Evolutionary conservation across 257 asterid species (phyloP).

Genomic region (Gentiana macrophylla): DNA sequence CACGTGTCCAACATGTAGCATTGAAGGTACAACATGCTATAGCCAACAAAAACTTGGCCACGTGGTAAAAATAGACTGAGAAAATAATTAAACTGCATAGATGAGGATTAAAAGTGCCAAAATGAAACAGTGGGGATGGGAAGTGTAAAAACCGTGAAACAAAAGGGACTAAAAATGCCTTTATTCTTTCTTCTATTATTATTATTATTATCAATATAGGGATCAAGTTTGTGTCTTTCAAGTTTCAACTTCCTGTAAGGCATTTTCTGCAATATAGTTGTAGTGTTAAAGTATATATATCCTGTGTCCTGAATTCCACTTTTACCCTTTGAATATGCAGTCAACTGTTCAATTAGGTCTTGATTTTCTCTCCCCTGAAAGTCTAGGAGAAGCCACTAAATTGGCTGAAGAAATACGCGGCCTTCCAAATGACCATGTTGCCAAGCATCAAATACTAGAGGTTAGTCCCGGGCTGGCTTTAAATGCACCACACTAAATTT

Average conservation of each 20-base stretch:
- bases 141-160: too few relatives aligned
- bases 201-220: too few relatives aligned
- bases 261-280: too few relatives aligned
- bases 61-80: too few relatives aligned
- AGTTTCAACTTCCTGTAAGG: background rate
- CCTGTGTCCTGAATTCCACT: conserved; percentile 5
- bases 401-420: conserved; percentile 83
- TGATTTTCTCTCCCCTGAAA: conserved; percentile 98
- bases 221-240: background rate
- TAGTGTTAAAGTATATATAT: background rate
- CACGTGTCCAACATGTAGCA: too few relatives aligned
- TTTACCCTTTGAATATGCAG: conserved; percentile 28
- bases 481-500: too few relatives aligned
- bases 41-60: too few relatives aligned
- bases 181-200: too few relatives aligned
- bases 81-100: too few relatives aligned
- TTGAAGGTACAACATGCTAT: too few relatives aligned
- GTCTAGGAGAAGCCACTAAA: conserved; percentile 57
- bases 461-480: conserved; percentile 20
- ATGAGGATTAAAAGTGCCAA: background rate
- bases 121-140: background rate
- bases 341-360: conserved; percentile 89
- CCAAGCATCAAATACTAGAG: conserved; percentile 84
- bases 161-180: too few relatives aligned
- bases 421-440: conserved; percentile 77